phyloP scores from a whole-genome alignment of 2,329 filamentous ascomycete genomes.

The Colletotrichum spaethianum region DNA sequence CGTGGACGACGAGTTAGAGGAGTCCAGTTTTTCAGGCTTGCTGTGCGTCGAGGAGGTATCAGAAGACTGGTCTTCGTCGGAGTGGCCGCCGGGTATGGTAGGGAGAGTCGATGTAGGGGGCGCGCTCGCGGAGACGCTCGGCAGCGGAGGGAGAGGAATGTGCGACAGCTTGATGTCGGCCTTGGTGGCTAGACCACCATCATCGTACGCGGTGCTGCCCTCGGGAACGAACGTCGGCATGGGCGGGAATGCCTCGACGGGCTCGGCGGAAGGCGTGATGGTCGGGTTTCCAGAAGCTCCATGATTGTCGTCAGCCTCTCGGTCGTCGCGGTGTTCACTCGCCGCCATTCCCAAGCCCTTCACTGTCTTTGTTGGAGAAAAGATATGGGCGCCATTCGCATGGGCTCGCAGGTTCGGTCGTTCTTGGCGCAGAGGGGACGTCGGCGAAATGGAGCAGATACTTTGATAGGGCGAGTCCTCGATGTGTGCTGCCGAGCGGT shows the following conservation, averaged over 20 bases:
- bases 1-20: conserved; percentile 24
- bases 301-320: conserved; percentile 31
- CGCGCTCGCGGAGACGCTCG: conserved; percentile 33
- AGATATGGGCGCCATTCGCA: conserved; percentile 36
- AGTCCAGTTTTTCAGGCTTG: conserved; percentile 27
- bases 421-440: neutral
- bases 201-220: neutral
- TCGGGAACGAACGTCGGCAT: conserved; percentile 35
- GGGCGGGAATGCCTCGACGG: conserved; percentile 31
- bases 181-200: conserved; percentile 7
- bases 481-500: conserved; percentile 13
- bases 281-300: conserved; percentile 5
- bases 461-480: neutral
- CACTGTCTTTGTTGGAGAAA: conserved; percentile 21
- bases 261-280: conserved; percentile 16
- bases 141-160: conserved; percentile 33
- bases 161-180: conserved; percentile 35
- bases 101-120: conserved; percentile 40
- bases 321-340: conserved; percentile 13
- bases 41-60: conserved; percentile 37
- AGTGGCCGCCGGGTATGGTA: conserved; percentile 38
- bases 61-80: conserved; percentile 41
- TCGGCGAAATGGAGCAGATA: neutral
- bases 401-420: neutral
- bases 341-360: conserved; percentile 39